These are phyloP conservation scores for Colletotrichum melonis DNA, from an alignment of 2,329 filamentous ascomycete genomes.

Conservation along the genomic window DNA sequence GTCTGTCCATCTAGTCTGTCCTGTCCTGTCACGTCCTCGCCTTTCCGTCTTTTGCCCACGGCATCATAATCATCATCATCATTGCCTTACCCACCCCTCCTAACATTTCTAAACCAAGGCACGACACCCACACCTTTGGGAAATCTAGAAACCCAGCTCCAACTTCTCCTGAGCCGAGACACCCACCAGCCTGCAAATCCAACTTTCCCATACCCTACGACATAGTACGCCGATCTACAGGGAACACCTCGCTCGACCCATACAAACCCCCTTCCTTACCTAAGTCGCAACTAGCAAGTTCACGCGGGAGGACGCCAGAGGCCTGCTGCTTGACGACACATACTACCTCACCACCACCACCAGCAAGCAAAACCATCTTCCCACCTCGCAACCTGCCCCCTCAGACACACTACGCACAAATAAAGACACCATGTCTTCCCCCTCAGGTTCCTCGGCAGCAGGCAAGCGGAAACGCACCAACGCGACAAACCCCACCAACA, in stretches of 20 bases:
- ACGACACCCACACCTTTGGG: constrained; percentile 19
- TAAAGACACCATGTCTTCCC: constrained; percentile 65
- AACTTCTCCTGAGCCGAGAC: neutral
- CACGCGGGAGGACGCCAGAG: neutral
- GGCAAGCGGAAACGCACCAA: constrained; percentile 86
- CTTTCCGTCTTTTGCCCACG: neutral
- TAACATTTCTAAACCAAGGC: constrained; percentile 33
- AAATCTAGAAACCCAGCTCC: neutral
- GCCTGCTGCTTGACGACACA: constrained; percentile 10
- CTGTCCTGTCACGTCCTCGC: neutral
- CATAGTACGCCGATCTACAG: constrained; percentile 29
- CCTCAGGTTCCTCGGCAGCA: constrained; percentile 62
- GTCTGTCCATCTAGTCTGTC: neutral
- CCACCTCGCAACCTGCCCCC: constrained; percentile 1
- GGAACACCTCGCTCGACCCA: constrained; percentile 22
- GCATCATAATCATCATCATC: constrained; percentile 31
- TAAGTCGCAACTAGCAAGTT: constrained; percentile 8
- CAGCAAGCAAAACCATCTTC: neutral
- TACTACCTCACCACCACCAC: neutral
- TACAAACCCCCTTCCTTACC: constrained; percentile 15
- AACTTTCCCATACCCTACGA: constrained; percentile 15
- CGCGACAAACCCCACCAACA: constrained; percentile 61
- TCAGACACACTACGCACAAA: neutral
- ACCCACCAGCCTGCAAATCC: neutral
- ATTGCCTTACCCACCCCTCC: constrained; percentile 21